These are phyloP conservation scores for Kwoniella dejecticola DNA, from an alignment of 768 basidiomycete genomes.

Conservation along the genomic window DNA sequence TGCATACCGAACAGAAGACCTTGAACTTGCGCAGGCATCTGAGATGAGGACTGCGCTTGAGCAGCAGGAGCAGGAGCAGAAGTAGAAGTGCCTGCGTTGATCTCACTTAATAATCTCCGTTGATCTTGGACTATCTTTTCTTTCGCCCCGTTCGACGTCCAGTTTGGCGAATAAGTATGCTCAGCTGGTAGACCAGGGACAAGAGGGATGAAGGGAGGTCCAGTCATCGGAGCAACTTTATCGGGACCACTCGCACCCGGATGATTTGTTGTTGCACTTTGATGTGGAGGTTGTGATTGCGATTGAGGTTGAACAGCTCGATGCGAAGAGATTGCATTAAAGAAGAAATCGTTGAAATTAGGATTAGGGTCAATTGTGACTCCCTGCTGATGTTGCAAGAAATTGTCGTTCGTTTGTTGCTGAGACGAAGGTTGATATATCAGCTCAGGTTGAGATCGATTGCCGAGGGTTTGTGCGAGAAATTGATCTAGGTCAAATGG, in stretches of 20 bases:
- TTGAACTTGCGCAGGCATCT: no score
- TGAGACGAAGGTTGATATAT: no score
- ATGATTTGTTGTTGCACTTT: neutral
- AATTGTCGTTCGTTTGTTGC: neutral
- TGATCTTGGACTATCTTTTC: neutral
- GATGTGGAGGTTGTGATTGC: neutral
- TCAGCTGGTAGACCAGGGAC: conserved; percentile 4
- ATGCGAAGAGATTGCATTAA: no score
- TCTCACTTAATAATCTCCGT: neutral
- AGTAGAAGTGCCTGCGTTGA: neutral
- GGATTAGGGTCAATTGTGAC: conserved; percentile 2
- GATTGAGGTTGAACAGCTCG: neutral
- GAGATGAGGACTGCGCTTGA: no score
- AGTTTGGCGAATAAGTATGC: neutral
- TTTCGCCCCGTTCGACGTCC: neutral
- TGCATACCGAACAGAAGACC: no score
- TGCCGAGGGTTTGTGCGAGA: conserved; percentile 4
- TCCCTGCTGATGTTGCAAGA: neutral
- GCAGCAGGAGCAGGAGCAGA: no score
- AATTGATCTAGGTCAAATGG: conserved; percentile 18
- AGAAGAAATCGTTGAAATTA: neutral
- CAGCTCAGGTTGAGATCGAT: neutral
- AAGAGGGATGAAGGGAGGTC: neutral
- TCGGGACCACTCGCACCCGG: neutral
- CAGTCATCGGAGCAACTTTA: neutral